Conservation (phyloP, 75 land plant species). For the Ceratopteris richardii region DNA sequence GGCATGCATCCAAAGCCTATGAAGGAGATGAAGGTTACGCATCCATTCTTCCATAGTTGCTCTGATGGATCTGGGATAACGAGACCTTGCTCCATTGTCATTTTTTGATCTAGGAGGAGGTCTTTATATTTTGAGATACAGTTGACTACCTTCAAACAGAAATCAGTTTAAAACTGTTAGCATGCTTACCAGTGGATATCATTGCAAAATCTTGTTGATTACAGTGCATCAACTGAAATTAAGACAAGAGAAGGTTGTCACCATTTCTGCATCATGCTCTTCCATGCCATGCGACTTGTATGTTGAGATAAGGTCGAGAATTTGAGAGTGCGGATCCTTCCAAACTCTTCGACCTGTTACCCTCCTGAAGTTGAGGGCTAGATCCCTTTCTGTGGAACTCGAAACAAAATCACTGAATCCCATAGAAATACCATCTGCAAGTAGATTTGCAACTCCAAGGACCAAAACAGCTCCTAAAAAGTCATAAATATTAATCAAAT, state of each 20-base stretch:
- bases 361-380: slow-evolving; percentile 29
- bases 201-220: too few relatives aligned
- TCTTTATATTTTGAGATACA: slow-evolving; percentile 52
- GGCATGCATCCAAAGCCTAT: slow-evolving; percentile 48
- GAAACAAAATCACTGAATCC: slow-evolving; percentile 61
- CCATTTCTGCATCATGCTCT: slow-evolving; percentile 21
- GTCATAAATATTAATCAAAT: too few relatives aligned
- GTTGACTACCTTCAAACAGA: slow-evolving; percentile 25
- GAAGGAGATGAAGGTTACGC: slow-evolving; percentile 48
- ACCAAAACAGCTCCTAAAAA: slow-evolving; percentile 56
- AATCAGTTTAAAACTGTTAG: too few relatives aligned
- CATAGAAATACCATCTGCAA: slow-evolving; percentile 74
- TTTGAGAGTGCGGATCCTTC: slow-evolving; percentile 16
- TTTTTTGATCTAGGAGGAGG: slow-evolving; percentile 44
- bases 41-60: slow-evolving; percentile 51
- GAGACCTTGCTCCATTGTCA: slow-evolving; percentile 35
- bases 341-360: slow-evolving; percentile 40
- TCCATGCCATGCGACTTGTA: slow-evolving; percentile 55
- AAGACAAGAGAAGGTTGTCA: too few relatives aligned
- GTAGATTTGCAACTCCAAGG: slow-evolving; percentile 52
- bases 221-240: too few relatives aligned
- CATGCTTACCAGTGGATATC: too few relatives aligned
- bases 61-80: slow-evolving; percentile 39
- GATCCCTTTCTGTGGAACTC: slow-evolving; percentile 40
- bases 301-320: slow-evolving; percentile 19